Conservation (phyloP, 805 yeast species). For the Saturnispora halmiae region DNA sequence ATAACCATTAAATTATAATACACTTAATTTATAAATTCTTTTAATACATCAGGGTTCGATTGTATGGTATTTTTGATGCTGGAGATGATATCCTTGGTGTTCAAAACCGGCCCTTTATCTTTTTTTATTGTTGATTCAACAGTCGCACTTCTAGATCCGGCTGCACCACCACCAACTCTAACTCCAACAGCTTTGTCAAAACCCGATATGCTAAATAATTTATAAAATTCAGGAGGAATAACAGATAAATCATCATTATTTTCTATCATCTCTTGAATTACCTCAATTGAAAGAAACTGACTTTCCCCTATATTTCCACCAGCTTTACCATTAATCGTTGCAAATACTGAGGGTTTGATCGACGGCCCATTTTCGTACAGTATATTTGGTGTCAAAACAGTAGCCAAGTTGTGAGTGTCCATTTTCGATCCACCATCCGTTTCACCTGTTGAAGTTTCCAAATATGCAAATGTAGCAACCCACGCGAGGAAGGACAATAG, state of each 20-base stretch:
- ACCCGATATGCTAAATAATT: slow-evolving; percentile 39
- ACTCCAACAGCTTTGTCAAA: slow-evolving; percentile 23
- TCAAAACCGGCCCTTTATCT: slow-evolving; percentile 15
- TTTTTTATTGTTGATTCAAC: slow-evolving; percentile 11
- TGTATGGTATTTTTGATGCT: slow-evolving; percentile 16
- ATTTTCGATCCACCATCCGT: slow-evolving; percentile 88
- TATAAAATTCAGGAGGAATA: slow-evolving; percentile 59
- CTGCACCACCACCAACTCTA: neutral
- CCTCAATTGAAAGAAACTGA: slow-evolving; percentile 85
- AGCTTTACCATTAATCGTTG: slow-evolving; percentile 7
- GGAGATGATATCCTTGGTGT: slow-evolving; percentile 34
- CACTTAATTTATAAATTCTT: neutral
- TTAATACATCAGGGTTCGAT: neutral
- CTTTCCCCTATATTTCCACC: slow-evolving; percentile 44
- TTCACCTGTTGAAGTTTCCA: slow-evolving; percentile 64
- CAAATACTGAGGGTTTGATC: slow-evolving; percentile 1
- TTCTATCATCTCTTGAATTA: slow-evolving; percentile 73
- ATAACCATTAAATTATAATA: neutral
- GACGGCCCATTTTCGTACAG: slow-evolving; percentile 38
- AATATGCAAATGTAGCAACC: slow-evolving; percentile 92
- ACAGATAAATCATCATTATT: slow-evolving; percentile 69
- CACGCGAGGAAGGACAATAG: slow-evolving; percentile 78
- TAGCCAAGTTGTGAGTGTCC: slow-evolving; percentile 92
- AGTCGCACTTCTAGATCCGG: neutral
- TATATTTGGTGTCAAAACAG: slow-evolving; percentile 90